Base-by-base conservation (phyloP, 768 basidiomycete genomes). In the Suillus alpinus region DNA sequence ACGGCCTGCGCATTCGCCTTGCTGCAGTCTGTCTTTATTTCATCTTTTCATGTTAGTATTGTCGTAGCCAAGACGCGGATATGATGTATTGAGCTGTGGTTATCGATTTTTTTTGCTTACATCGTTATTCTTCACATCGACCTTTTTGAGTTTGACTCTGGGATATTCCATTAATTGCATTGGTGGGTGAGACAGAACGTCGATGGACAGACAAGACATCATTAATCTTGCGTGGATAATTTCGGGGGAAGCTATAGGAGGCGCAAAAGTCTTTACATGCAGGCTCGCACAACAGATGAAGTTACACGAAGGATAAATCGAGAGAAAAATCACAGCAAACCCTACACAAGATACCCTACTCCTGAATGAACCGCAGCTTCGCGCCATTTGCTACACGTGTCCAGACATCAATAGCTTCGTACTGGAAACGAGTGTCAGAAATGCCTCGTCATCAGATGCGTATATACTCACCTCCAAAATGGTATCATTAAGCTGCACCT, bases 401-500 rank as follows among this genome's bases (percentile, higher is more conserved):
- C 83, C 89, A 87, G 57, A 95, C 83, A 58, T 90, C 85, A 64
- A 95, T 79, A 51, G 87, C 82, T 73, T 97, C 95, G 72, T 97
- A 98, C 95, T 98, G 68, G 7, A 63, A 13, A 64, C 32, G 16
- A 41, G 65, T 6, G 36, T 55, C 39, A 55, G 60, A 58, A 67
- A 62, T 58, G 53, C 68, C 34, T 13, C 16, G 13, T 16, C 34
- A 20, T 16, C 32, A 32, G 51, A 51, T 56, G 58, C 57, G 62
- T 23, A 26, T 14, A 61, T 31, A 70, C 86, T 72, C 69, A 95
- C 95, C 80, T 90, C 81, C 18, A 80, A 67, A 56, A 98, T 89
- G 0, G 93, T 92, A 63, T 92, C 88, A 80, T 89, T 92, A 14
- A 99, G 81, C 74, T 94, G 91, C 1, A 83, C 86, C 71, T 99